Base-by-base conservation (phyloP, 129 eudicot species). In the Solidago caesia region DNA sequence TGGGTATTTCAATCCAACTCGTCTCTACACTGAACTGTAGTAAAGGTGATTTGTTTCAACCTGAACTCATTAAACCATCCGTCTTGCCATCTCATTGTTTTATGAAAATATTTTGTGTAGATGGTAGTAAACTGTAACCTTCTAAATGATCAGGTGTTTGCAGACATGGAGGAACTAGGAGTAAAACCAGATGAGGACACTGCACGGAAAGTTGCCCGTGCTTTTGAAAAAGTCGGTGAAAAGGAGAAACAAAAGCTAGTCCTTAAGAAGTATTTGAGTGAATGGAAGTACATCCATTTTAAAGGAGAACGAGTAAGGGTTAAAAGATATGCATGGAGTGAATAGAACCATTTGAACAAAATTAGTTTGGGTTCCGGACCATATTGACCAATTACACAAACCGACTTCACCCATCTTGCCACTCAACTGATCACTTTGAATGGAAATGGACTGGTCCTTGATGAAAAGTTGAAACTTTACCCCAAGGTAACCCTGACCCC, bases 161-260 rank as follows among this genome's bases (percentile, higher is more conserved):
- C 91, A 5, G 99, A 94, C 81, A 94, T 94, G 99, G 99, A 94
- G 75, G 99, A 94, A 75, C 80, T 94, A 44, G 96, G 90, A 69
- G 96, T 94, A n/a, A 94, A 88, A 77, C 97, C 99, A 52, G 97
- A 94, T 13, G 89, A 90, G 81, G 99, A 91, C 79, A 88, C 96
- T 8, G 77, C 82, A 70, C 84, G 82, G 79, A 90, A 84, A 83
- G 72, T 94, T 27, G 94, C 89, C 39, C 65, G 84, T 49, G 97
- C 99, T 66, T 94, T 94, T 69, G 70, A 73, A 63, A 49, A 48
- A 33, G 79, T 88, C 4, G 94, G 91, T 77, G 86, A 91, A 80
- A 87, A 58, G 63, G 90, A 88, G 45, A 88, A 88, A 53, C 78
- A 79, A 70, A 76, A 73, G 21, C 27, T 82, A 33, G 86, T 85